Percentiles rank a stretch among this genome's conserved stretches.
Conservation (phyloP, 345 rosid species). For the Citrus sp. region DNA sequence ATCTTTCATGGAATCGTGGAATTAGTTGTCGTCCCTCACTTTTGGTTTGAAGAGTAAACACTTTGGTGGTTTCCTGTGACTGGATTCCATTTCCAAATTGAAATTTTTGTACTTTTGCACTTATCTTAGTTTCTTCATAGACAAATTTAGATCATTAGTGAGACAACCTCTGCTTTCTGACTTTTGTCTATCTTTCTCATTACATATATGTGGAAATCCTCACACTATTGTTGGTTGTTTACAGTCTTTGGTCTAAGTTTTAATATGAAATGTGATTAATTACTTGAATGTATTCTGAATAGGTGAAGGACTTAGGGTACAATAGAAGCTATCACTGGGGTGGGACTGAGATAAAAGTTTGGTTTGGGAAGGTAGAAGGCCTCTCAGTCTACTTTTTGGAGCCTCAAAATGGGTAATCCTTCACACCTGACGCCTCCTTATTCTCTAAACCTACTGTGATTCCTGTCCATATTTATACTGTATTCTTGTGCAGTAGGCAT, state of each 20-base stretch:
- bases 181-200: not conserved
- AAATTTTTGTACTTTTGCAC: not conserved
- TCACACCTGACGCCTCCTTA: slow-evolving; percentile 4
- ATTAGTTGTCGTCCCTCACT: not conserved
- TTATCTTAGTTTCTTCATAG: not conserved
- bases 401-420: slow-evolving; percentile 76
- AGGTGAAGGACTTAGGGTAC: slow-evolving; percentile 74
- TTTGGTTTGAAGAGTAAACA: not conserved
- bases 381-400: slow-evolving; percentile 86
- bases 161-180: not conserved
- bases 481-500: not conserved
- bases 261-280: slow-evolving; percentile 7
- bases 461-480: not conserved
- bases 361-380: slow-evolving; percentile 92
- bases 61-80: not conserved
- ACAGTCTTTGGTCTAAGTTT: slow-evolving; percentile 4
- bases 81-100: not conserved
- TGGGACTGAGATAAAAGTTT: slow-evolving; percentile 86
- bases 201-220: not conserved
- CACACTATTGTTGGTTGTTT: not conserved
- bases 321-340: slow-evolving; percentile 74
- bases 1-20: not conserved
- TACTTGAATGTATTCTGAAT: slow-evolving; percentile 11
- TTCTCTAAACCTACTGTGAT: not conserved
- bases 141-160: not conserved